phyloP scores from a whole-genome alignment of 1,284 basidiomycete genomes.

The Cryptococcus depauperatus region DNA sequence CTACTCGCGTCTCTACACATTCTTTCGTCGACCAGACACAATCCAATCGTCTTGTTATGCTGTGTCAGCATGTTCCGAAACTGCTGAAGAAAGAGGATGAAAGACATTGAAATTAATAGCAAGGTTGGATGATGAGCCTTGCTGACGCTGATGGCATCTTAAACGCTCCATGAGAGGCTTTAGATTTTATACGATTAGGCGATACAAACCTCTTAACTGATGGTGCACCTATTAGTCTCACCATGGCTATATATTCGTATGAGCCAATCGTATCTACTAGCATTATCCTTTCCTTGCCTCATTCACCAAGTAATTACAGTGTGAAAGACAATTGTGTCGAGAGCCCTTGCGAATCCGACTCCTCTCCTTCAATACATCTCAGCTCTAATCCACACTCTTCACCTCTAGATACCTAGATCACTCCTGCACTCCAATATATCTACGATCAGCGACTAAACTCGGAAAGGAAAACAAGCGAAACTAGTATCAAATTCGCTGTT shows the following conservation, averaged over 20 bases:
- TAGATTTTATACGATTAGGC: constrained; percentile 31
- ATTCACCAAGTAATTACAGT: too few relatives aligned
- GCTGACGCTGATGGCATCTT: constrained; percentile 7
- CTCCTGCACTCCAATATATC: neutral
- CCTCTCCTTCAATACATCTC: neutral
- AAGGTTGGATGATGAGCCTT: neutral
- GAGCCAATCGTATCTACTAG: neutral
- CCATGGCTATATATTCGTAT: neutral
- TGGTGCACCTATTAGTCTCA: neutral
- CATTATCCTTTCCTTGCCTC: neutral
- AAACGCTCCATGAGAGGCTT: constrained; percentile 33
- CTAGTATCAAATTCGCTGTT: neutral
- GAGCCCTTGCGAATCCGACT: neutral
- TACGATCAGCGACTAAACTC: neutral
- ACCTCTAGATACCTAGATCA: neutral
- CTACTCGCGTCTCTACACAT: constrained; percentile 34
- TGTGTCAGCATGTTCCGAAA: neutral
- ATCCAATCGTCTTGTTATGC: constrained; percentile 32
- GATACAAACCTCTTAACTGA: constrained; percentile 1
- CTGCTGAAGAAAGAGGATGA: neutral
- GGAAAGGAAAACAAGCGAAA: neutral
- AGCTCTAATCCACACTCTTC: neutral
- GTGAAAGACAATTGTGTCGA: too few relatives aligned
- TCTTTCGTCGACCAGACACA: constrained; percentile 40
- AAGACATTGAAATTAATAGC: too few relatives aligned